Conservation (phyloP, 306 rosid species). For the Lablab purpureus region DNA sequence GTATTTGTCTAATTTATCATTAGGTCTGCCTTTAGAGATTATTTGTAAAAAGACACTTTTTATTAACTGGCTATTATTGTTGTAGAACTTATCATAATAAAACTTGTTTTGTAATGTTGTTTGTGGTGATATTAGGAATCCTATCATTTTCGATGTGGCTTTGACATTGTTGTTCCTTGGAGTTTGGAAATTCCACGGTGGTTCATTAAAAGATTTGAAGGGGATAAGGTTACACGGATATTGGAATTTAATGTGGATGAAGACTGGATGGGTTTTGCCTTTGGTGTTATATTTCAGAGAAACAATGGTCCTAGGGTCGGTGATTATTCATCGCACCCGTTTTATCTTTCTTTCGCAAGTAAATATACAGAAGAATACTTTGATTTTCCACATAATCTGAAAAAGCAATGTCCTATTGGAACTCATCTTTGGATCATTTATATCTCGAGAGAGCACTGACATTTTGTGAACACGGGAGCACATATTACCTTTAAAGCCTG, state of each 20-base stretch:
- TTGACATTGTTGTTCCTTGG: constrained; percentile 22
- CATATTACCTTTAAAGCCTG: constrained; percentile 20
- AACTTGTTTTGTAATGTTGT: too few species aligned
- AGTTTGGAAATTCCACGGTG: neutral
- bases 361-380: neutral
- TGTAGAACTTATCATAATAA: too few species aligned
- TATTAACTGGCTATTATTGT: too few species aligned
- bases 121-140: neutral
- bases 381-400: neutral
- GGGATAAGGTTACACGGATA: neutral
- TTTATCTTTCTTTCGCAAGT: constrained; percentile 38
- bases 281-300: neutral
- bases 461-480: constrained; percentile 14
- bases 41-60: too few species aligned
- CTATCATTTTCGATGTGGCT: constrained; percentile 26
- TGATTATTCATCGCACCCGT: neutral
- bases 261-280: neutral
- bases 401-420: neutral
- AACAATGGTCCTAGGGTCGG: too few species aligned
- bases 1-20: neutral
- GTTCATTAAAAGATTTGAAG: neutral
- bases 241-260: neutral
- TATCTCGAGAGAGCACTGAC: constrained; percentile 26
- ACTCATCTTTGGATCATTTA: constrained; percentile 23
- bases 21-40: too few species aligned